Evolutionary conservation across 306 rosid species (phyloP), one percentile per base, ranked within the genome.

Genomic region (Cucumis hystrix): DNA sequence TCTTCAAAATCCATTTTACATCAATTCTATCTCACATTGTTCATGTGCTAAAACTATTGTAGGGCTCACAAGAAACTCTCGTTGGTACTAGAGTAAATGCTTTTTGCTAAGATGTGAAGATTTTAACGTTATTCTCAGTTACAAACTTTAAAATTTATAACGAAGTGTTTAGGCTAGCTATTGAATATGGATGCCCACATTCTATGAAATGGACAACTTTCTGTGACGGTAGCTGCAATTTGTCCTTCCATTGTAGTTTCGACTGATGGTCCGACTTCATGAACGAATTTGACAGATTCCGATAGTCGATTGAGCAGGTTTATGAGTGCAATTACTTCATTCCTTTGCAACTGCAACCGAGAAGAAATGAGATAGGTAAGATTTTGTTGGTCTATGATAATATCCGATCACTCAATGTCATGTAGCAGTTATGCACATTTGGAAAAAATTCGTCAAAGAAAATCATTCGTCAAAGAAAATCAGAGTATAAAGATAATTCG

Each of bases 251-350:
- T 25, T 10, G 77, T 77, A 72, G 80, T 85, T 79, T 91, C 97
- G 20, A 83, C 84, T 8, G 93, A 64, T 8, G 90, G 88, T 62
- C 90, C 96, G 83, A 84, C 80, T 87, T 92, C 90, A n/a, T 89
- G 86, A 49, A 88, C 91, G 16, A 91, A 80, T 80, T 82, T 87
- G 72, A 96, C 80, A 1, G 99, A 96, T 81, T 96, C 96, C 0
- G 99, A 91, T 14, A 96, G 95, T 61, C 99, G 89, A 82, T 87
- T 91, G 41, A 96, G 99, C 77, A 92, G 89, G 87, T 96, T 96
- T 81, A 87, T 35, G 82, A 96, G 79, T 39, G 98, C 99, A 60
- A 96, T 96, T 68, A 96, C 97, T 83, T 96, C 99, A 77, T 96
- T 96, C 78, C 98, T 79, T 82, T 96, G 99, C 82, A 92, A 80